phyloP scores from a whole-genome alignment of 345 rosid species.

The Populus tremula region DNA sequence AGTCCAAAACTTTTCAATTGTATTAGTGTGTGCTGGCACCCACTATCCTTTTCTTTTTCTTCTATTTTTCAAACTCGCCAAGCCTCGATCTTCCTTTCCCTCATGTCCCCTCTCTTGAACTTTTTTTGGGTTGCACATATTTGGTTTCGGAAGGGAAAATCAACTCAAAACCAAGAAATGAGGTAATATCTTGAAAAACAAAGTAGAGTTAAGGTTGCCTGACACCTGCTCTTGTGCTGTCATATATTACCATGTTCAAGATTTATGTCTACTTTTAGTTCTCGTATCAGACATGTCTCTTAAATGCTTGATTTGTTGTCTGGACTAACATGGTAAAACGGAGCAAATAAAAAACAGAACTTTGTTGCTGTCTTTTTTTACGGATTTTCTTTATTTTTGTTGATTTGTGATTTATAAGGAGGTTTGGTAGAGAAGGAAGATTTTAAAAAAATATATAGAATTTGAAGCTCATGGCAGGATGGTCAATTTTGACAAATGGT shows the following conservation, averaged over 20 bases:
- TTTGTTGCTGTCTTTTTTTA: neutral
- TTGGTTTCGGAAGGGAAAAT: slow-evolving; percentile 12
- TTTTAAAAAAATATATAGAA: neutral
- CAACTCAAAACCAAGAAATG: slow-evolving; percentile 8
- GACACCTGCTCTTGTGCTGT: neutral
- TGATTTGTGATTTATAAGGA: slow-evolving; percentile 3
- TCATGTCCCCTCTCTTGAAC: neutral
- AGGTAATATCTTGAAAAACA: slow-evolving; percentile 6
- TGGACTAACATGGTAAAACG: neutral
- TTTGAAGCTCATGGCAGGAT: slow-evolving; percentile 49
- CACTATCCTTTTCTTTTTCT: slow-evolving; percentile 4
- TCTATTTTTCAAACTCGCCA: neutral
- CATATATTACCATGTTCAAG: neutral
- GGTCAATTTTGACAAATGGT: slow-evolving; percentile 42
- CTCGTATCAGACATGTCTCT: neutral
- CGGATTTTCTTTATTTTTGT: neutral
- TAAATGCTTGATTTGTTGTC: neutral
- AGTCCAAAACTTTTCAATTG: neutral
- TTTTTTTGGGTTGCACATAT: neutral
- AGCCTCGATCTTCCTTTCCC: slow-evolving; percentile 7
- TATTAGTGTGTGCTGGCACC: slow-evolving; percentile 17
- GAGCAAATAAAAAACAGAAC: neutral
- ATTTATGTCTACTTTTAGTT: slow-evolving; percentile 9
- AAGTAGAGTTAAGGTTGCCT: neutral
- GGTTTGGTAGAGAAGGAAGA: neutral